A percentile compares a stretch with the other conserved stretches of the same genome.
These are phyloP conservation scores for Fusarium abutilonis DNA, from an alignment of 2,329 filamentous ascomycete species.

Conservation along the genomic window DNA sequence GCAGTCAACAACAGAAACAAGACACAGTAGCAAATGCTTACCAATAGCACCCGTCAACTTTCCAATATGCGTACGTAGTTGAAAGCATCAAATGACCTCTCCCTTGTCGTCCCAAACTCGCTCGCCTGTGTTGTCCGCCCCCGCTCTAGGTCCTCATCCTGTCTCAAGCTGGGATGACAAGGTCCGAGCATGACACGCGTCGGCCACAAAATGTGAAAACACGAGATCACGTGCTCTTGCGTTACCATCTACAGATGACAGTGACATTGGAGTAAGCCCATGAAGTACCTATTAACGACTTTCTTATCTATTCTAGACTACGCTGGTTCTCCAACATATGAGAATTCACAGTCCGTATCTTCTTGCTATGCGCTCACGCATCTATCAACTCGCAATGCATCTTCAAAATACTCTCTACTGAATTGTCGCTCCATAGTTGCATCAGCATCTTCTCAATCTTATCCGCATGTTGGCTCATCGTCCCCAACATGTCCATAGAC, in stretches of 20 bases:
- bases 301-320: neutral
- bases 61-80: constrained; percentile 2
- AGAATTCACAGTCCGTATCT: neutral
- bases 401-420: too few relatives aligned
- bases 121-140: constrained; percentile 15
- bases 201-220: constrained; percentile 44
- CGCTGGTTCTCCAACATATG: neutral
- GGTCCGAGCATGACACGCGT: constrained; percentile 32
- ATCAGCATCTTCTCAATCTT: neutral
- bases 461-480: constrained; percentile 54
- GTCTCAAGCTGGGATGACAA: constrained; percentile 6
- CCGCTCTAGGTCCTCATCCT: constrained; percentile 9
- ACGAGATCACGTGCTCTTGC: constrained; percentile 49
- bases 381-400: too few relatives aligned
- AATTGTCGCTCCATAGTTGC: too few relatives aligned
- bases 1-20: neutral
- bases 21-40: neutral
- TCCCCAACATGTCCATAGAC: constrained; percentile 54
- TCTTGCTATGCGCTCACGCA: neutral
- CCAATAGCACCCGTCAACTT: constrained; percentile 2
- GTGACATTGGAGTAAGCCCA: too few relatives aligned
- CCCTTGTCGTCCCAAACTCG: constrained; percentile 28
- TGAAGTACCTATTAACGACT: too few relatives aligned
- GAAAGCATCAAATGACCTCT: constrained; percentile 24
- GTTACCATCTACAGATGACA: too few relatives aligned